phyloP scores from a whole-genome alignment of 768 basidiomycete genomes.

The Tephrocybe sp. region DNA sequence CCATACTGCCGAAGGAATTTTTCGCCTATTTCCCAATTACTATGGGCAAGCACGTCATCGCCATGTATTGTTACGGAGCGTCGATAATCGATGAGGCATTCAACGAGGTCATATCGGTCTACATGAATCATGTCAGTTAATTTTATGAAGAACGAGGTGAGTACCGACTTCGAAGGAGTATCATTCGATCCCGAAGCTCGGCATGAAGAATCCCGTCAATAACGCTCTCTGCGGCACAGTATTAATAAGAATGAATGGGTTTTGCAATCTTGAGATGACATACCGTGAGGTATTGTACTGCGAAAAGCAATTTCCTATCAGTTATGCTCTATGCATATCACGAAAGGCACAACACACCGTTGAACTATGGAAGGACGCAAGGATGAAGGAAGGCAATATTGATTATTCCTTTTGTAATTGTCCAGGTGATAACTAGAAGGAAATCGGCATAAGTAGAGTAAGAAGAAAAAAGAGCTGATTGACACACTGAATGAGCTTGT shows the following conservation, averaged over 20 bases:
- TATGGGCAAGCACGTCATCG: conserved; percentile 86
- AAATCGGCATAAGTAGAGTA: not conserved
- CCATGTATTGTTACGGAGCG: conserved; percentile 75
- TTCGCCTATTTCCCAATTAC: conserved; percentile 88
- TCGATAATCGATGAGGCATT: conserved; percentile 75
- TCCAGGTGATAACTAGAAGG: conserved; percentile 79
- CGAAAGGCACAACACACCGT: conserved; percentile 41
- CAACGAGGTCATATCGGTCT: conserved; percentile 80
- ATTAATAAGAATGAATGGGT: conserved; percentile 9
- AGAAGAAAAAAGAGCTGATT: conserved; percentile 1
- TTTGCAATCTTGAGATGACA: conserved; percentile 13
- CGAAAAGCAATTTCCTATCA: conserved; percentile 5
- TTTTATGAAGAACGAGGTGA: not conserved
- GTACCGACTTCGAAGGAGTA: conserved; percentile 72
- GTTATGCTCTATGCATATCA: not conserved
- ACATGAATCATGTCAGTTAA: conserved; percentile 3
- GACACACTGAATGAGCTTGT: conserved; percentile 75
- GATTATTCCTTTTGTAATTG: conserved; percentile 81
- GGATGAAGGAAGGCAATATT: conserved; percentile 86
- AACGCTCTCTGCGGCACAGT: conserved; percentile 62
- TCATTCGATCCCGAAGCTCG: conserved; percentile 87
- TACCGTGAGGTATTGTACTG: conserved; percentile 84
- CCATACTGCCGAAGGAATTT: conserved; percentile 80
- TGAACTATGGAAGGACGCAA: conserved; percentile 88
- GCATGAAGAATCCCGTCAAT: conserved; percentile 90